Base-by-base conservation (phyloP, 805 yeast species). In the Saccharomycopsis amapae region DNA sequence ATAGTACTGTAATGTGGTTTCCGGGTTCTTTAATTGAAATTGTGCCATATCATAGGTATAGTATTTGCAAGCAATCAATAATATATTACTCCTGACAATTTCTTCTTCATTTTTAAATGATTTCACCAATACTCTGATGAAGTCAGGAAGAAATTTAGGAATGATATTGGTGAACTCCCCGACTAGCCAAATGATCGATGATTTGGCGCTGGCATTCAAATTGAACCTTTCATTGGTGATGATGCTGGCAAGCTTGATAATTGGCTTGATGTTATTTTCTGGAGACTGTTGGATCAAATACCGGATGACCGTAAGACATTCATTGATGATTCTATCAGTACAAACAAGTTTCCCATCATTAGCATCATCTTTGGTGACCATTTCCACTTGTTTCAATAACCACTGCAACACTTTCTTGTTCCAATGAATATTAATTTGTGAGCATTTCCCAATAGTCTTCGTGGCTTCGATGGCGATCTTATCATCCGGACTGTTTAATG, bases 111-210 rank as follows among this genome's bases (percentile, higher is more conserved):
- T 54, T 0, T 78, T 64, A 58, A 83, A 85, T 3, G 58, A 62
- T 25, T 69, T 69, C 5, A 81, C 61, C 32, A 84, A 62, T 12
- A 66, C 63, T 44, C 96, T 69, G 45, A 87, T 64, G 2, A 86
- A 73, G 58, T 90, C 96, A 0, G 94, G 89, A 3, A 89, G 81
- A 42, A 85, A 62, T 23, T 62, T 61, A 13, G 71, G 66, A 31
- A 68, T 69, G 24, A 64, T 56, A 13, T 59, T 61, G 0, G 81
- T 70, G 58, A 80, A 81, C 57, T 93, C 97, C 3, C 97, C 96
- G 43, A 90, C 73, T 7, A 90, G 69, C 97, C 97, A 93, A 5
- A 90, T 71, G 9, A 89, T 79, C 39, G 90, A 83, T 1, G 95
- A 87, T 53, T 79, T 76, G 0, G 97, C 94, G 15, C 65, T 62